Conservation (phyloP, 495 filamentous ascomycete species). For the Penicillium silybi region DNA sequence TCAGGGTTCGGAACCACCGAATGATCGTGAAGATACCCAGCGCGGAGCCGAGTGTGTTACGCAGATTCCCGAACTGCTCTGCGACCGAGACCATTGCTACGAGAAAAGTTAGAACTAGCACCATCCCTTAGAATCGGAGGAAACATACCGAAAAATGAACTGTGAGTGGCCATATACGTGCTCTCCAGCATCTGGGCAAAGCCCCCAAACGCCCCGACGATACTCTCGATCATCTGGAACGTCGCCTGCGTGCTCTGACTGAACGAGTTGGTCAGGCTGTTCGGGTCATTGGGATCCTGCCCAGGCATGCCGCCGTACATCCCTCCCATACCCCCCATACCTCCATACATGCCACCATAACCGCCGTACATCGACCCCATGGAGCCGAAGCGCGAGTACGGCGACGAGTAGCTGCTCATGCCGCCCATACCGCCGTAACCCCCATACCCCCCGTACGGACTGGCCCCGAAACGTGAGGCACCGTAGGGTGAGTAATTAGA, state of each 20-base stretch:
- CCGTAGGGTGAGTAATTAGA: constrained; percentile 78
- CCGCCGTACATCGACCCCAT: constrained; percentile 59
- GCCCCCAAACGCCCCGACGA: constrained; percentile 93
- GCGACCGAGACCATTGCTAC: constrained; percentile 96
- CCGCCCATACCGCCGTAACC: constrained; percentile 29
- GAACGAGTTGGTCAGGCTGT: constrained; percentile 87
- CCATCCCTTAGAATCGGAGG: not conserved
- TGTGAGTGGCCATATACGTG: constrained; percentile 99
- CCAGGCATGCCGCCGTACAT: constrained; percentile 53
- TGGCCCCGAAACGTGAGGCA: constrained; percentile 54
- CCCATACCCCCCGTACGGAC: constrained; percentile 47
- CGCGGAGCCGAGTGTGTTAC: constrained; percentile 91
- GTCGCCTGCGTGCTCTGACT: constrained; percentile 92
- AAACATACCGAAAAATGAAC: constrained; percentile 90
- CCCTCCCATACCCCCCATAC: constrained; percentile 55
- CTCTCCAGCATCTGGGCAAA: constrained; percentile 99
- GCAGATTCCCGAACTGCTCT: constrained; percentile 90
- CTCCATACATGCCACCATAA: constrained; percentile 50
- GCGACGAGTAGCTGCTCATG: constrained; percentile 42
- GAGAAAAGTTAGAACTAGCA: constrained; percentile 12
- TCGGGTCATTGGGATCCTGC: constrained; percentile 82
- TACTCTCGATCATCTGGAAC: constrained; percentile 97
- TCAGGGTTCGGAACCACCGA: constrained; percentile 84
- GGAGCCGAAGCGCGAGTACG: constrained; percentile 64
- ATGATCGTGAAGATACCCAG: constrained; percentile 94